These are phyloP conservation scores for Wilhelminamyces savonicus DNA, from an alignment of 805 yeast species.

Conservation along the genomic window DNA sequence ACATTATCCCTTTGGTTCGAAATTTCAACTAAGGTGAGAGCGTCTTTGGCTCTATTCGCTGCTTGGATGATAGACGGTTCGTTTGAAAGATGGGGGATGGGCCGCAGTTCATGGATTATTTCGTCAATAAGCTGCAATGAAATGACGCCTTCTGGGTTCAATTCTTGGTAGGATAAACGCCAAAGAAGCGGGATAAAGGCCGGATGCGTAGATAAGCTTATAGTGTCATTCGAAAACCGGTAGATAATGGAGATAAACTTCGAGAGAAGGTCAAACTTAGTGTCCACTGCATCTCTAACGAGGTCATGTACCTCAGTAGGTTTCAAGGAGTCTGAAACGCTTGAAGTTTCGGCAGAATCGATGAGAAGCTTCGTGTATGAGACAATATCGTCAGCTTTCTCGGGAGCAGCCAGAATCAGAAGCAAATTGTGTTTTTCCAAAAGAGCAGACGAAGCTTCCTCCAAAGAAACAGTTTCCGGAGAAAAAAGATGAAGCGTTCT, in stretches of 20 bases:
- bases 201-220: slow-evolving; percentile 18
- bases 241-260: slow-evolving; percentile 19
- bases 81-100: slow-evolving; percentile 2
- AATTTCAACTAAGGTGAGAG: no score
- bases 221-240: slow-evolving; percentile 17
- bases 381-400: slow-evolving; percentile 22
- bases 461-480: slow-evolving; percentile 20
- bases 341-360: slow-evolving; percentile 22
- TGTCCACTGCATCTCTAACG: no score
- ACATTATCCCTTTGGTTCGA: no score
- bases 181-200: slow-evolving; percentile 30
- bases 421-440: slow-evolving; percentile 21
- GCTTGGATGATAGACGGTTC: slow-evolving; percentile 13
- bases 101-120: slow-evolving; percentile 9
- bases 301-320: no score
- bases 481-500: slow-evolving; percentile 18
- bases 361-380: slow-evolving; percentile 25
- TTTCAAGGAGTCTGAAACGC: not conserved
- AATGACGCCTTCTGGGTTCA: slow-evolving; percentile 6
- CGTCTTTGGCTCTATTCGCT: slow-evolving; percentile 22
- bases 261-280: slow-evolving; percentile 17
- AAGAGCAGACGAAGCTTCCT: slow-evolving; percentile 15
- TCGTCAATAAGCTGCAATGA: slow-evolving; percentile 20
- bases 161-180: slow-evolving; percentile 19
- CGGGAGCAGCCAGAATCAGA: slow-evolving; percentile 7